Evolutionary conservation across 805 yeast genomes (phyloP).

Genomic region (Torulaspora quercuum): DNA sequence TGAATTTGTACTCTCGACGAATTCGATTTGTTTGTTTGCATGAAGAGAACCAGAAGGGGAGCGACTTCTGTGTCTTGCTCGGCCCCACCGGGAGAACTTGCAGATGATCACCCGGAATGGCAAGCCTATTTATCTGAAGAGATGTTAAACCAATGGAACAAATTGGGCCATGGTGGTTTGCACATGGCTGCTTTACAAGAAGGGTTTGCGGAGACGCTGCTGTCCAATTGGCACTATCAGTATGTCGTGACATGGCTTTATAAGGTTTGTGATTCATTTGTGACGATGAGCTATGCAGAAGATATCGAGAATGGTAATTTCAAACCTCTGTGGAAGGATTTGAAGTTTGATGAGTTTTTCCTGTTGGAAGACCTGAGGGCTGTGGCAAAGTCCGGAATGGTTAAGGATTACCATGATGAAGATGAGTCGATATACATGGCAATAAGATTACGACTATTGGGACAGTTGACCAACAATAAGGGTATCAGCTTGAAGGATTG

Average conservation of each 20-base stretch:
- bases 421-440: slow-evolving; percentile 17
- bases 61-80: no score
- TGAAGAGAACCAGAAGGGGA: no score
- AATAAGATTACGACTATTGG: slow-evolving; percentile 23
- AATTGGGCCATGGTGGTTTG: slow-evolving; percentile 14
- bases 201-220: slow-evolving; percentile 13
- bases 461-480: slow-evolving; percentile 28
- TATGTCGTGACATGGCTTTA: slow-evolving; percentile 36
- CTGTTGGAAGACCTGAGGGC: slow-evolving; percentile 24
- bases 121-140: slow-evolving; percentile 26
- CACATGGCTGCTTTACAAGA: slow-evolving; percentile 8
- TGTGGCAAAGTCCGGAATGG: slow-evolving; percentile 6
- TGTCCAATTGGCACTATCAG: slow-evolving; percentile 33
- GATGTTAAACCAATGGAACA: slow-evolving; percentile 22
- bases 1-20: no score
- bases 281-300: slow-evolving; percentile 17
- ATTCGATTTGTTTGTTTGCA: no score
- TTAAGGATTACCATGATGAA: slow-evolving; percentile 8
- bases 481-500: slow-evolving; percentile 25
- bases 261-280: slow-evolving; percentile 32
- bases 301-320: slow-evolving; percentile 12
- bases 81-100: no score
- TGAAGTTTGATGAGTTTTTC: slow-evolving; percentile 33
- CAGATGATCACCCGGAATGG: slow-evolving; percentile 23
- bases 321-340: slow-evolving; percentile 30